Base-by-base conservation (phyloP, 2,329 filamentous ascomycete genomes). In the Aureobasidium subglaciale region DNA sequence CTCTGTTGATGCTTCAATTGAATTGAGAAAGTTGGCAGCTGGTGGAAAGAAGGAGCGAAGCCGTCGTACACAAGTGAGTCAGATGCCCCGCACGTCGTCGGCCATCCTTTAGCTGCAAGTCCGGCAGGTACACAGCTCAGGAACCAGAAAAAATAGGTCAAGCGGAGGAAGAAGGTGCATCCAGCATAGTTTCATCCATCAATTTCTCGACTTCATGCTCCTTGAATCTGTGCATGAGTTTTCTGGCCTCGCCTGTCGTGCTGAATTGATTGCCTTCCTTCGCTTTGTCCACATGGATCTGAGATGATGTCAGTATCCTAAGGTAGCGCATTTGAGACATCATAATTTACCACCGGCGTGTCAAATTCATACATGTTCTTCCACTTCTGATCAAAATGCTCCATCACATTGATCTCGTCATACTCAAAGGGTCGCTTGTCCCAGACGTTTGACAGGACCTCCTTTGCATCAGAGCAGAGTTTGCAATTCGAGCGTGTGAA, bases 191-290 rank as follows among this genome's bases (percentile, higher is more conserved):
- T 34, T 77, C 71, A 63, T 90, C 81, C 85, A 91, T 89, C 67
- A 84, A 80, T 16, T 75, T 76, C 59, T 81, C 74, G 2, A 92
- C 80, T 57, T 90, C 79, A 4, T 83, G 79, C 24, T 78, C 72
- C 0, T 80, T 85, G 69, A 91, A 88, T 16, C 85, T 79, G 68
- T 91, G 88, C 87, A 91, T 91, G 45, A 91, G 73, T 68, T 90
- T 90, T 56, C 80, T 71, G 1, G 85, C 83, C 59, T 81, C 74
- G 5, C 78, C 77, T 1, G 80, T 80, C 3, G 77, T 78, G 55
- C 75, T 72, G 3, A 81, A 76, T 70, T 60, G 82, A 74, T 10
- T 73, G 73, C 1, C 75, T 7, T 15, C 73, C 72, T 1, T 75
- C 10, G 73, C 71, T 62, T 81, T 84, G 72, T 83, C 84, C 59